Conservation (phyloP, 495 filamentous ascomycete species). For the Darksidea phi region DNA sequence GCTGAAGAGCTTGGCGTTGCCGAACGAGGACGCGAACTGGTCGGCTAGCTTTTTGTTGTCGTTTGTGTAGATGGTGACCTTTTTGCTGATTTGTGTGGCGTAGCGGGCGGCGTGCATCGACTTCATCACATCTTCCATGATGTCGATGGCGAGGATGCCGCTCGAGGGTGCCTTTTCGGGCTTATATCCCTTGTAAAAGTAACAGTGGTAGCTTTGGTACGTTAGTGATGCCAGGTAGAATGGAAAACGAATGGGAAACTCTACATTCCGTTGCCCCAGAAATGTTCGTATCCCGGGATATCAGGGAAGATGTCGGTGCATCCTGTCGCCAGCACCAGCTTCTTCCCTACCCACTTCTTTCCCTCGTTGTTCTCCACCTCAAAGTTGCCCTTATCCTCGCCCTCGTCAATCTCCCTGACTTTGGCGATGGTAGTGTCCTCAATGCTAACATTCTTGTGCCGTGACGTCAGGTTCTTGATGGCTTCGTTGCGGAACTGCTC, state of each 20-base stretch:
- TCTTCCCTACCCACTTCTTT: constrained; percentile 10
- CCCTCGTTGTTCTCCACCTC: constrained; percentile 9
- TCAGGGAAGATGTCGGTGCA: constrained; percentile 18
- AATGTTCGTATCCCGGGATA: constrained; percentile 20
- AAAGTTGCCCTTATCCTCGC: constrained; percentile 42
- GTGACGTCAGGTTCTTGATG: neutral
- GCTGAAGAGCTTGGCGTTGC: neutral
- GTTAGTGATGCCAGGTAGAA: neutral
- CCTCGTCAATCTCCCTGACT: constrained; percentile 46
- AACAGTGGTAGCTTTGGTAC: constrained; percentile 19
- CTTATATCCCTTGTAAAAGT: constrained; percentile 18
- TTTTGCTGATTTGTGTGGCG: neutral
- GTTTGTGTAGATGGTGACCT: constrained; percentile 23
- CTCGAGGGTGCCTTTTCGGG: neutral
- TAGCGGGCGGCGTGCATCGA: neutral
- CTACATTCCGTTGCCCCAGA: constrained; percentile 20
- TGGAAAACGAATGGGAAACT: neutral
- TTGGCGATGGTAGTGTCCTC: neutral
- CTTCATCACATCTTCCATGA: neutral
- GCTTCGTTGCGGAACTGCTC: constrained; percentile 21
- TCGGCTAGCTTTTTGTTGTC: neutral
- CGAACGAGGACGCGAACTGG: neutral
- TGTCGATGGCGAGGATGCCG: constrained; percentile 21
- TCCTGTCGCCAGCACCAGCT: constrained; percentile 21
- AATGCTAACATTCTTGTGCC: neutral